Base-by-base conservation (phyloP, 495 filamentous ascomycete genomes). In the Daldinia grandis region DNA sequence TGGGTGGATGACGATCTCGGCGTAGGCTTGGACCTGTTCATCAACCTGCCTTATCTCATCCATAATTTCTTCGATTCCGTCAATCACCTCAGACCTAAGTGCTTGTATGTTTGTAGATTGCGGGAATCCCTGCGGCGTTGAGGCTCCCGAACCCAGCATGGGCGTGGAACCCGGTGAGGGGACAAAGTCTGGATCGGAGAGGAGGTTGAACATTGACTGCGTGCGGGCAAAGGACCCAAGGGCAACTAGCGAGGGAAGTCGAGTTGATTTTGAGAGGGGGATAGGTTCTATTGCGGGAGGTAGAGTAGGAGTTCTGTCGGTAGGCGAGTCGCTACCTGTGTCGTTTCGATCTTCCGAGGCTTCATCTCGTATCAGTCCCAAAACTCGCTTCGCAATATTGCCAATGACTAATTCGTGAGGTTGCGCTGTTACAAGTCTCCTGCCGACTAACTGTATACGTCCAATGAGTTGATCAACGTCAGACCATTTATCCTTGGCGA, bases 361-460 rank as follows among this genome's bases (percentile, higher is more conserved):
- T 74, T 98, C 95, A 75, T 98, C 95, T 25, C 95, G 88, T 69
- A 99, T 93, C 55, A 98, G 84, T 38, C 93, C 93, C 21, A 99
- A 81, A 17, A 98, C 91, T 62, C 95, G 90, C 59, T 95, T 86
- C 31, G 97, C 92, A 72, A 98, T 91, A 72, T 98, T 99, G 51
- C 95, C 95, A 25, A 97, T 93, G 3, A 92, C 93, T 74, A 96
- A 88, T 80, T 98, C 95, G 17, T 90, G 84, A 14, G 95, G 95
- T 66, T 95, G 93, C 10, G 95, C 93, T 38, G 89, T 85, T 37
- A 89, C 87, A 38, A 99, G 84, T 55, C 87, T 86, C 62, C 86
- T 85, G 31, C 95, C 95, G 42, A 93, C 87, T 49, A 85, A 83
- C 63, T 92, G 90, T 62, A 98, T 87, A 50, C 90, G 88, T 59